These are phyloP conservation scores for Septoria linicola DNA, from an alignment of 2,329 filamentous ascomycete genomes.

Conservation along the genomic window DNA sequence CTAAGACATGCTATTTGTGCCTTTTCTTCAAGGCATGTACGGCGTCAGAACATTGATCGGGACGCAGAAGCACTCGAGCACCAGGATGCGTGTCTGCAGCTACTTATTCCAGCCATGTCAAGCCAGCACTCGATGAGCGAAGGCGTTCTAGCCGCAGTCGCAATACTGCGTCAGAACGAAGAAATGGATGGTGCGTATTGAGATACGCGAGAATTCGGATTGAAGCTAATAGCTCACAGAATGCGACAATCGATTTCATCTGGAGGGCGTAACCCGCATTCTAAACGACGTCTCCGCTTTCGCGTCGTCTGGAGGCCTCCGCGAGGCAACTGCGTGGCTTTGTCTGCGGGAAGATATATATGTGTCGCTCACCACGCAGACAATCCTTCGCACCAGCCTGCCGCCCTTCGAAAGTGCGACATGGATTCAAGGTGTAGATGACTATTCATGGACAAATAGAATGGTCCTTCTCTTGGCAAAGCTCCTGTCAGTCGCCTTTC, in stretches of 20 bases:
- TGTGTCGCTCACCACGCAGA: constrained; percentile 40
- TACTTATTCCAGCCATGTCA: constrained; percentile 49
- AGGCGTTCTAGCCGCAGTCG: constrained; percentile 50
- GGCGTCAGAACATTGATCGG: constrained; percentile 40
- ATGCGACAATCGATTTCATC: constrained; percentile 42
- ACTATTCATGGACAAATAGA: constrained; percentile 20
- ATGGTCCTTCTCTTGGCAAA: constrained; percentile 23
- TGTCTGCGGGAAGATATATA: constrained; percentile 46
- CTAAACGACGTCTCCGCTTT: constrained; percentile 43
- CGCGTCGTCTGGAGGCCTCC: constrained; percentile 41
- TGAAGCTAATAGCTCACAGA: constrained; percentile 20
- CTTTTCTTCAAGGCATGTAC: constrained; percentile 48
- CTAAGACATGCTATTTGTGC: constrained; percentile 50
- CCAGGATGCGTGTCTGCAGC: constrained; percentile 48
- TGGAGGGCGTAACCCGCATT: constrained; percentile 42
- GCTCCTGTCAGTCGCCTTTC: constrained; percentile 14
- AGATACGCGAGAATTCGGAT: not conserved
- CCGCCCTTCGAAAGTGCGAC: constrained; percentile 24
- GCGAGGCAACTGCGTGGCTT: constrained; percentile 44
- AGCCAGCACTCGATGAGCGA: constrained; percentile 48
- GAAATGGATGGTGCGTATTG: constrained; percentile 39
- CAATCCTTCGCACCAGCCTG: constrained; percentile 36
- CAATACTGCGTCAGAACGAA: constrained; percentile 52
- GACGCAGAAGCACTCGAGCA: constrained; percentile 48
- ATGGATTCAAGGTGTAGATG: constrained; percentile 15